Evolutionary conservation across 805 yeast species (phyloP).

Genomic region (Blastobotrys terrestris): DNA sequence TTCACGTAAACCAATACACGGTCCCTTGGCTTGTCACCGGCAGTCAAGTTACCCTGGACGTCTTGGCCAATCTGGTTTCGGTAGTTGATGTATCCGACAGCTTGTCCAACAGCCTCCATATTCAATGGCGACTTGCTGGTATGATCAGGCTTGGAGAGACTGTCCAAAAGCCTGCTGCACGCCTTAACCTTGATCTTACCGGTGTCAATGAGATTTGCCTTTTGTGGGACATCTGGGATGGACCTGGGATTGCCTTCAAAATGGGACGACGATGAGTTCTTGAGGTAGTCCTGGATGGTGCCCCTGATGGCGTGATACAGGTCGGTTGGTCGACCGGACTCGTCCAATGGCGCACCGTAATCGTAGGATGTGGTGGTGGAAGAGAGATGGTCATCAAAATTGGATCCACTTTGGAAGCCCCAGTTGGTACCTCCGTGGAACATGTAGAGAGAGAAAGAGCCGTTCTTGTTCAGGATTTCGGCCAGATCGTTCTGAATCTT

Average conservation of each 20-base stretch:
- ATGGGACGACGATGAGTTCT: background rate
- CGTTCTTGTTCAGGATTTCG: background rate
- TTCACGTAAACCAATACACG: slow-evolving; percentile 6
- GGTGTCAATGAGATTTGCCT: background rate
- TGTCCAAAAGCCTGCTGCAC: slow-evolving; percentile 1
- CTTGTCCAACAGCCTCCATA: slow-evolving; percentile 6
- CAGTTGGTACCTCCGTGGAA: slow-evolving; percentile 6
- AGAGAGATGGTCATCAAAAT: background rate
- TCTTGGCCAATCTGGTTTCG: background rate
- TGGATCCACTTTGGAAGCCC: slow-evolving; percentile 5
- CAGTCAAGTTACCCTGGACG: background rate
- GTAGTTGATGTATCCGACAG: slow-evolving; percentile 2
- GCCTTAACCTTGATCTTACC: background rate
- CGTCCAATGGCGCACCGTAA: slow-evolving; percentile 8
- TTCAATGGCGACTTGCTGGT: background rate
- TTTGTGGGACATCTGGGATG: background rate
- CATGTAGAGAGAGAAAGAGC: slow-evolving; percentile 3
- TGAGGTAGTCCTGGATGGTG: background rate
- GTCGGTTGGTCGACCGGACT: slow-evolving; percentile 6
- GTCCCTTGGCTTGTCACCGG: slow-evolving; percentile 6
- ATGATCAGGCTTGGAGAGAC: background rate
- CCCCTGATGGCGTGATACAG: slow-evolving; percentile 1
- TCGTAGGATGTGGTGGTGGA: slow-evolving; percentile 3
- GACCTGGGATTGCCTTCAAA: background rate
- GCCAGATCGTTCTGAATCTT: background rate